These are phyloP conservation scores for Infundibulicybe gibba DNA, from an alignment of 768 basidiomycete species.

Conservation along the genomic window DNA sequence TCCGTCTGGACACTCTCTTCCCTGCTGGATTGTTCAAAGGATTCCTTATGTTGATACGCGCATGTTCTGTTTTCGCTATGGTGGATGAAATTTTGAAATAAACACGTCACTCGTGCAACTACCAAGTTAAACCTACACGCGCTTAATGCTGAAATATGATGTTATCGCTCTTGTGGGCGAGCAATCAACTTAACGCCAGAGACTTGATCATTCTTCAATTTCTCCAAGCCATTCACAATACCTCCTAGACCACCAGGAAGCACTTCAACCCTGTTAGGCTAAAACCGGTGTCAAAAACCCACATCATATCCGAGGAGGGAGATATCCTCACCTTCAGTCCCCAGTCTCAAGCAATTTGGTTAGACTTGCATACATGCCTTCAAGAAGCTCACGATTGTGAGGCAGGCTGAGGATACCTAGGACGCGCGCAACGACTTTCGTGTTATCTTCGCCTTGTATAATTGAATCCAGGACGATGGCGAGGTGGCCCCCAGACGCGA, in stretches of 20 bases:
- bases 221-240: conserved; percentile 13
- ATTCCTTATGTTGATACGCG: too few relatives aligned
- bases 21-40: too few relatives aligned
- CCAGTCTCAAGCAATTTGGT: not conserved
- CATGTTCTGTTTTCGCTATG: too few relatives aligned
- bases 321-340: not conserved
- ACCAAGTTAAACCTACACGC: too few relatives aligned
- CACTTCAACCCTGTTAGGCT: conserved; percentile 19
- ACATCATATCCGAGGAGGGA: not conserved
- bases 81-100: too few relatives aligned
- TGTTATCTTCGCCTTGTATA: too few relatives aligned
- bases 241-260: conserved; percentile 16
- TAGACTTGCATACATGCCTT: not conserved
- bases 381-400: not conserved
- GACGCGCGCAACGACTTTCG: not conserved
- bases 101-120: too few relatives aligned
- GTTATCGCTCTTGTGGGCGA: conserved; percentile 15
- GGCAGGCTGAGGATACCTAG: not conserved
- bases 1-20: too few relatives aligned
- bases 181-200: conserved; percentile 20
- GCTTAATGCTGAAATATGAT: not conserved
- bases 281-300: not conserved
- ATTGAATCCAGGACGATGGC: conserved; percentile 12
- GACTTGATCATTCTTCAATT: conserved; percentile 11
- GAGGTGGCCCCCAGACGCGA: conserved; percentile 32